Evolutionary conservation across 2,329 filamentous ascomycete genomes (phyloP).

Genomic region (Calonectria pteridis): DNA sequence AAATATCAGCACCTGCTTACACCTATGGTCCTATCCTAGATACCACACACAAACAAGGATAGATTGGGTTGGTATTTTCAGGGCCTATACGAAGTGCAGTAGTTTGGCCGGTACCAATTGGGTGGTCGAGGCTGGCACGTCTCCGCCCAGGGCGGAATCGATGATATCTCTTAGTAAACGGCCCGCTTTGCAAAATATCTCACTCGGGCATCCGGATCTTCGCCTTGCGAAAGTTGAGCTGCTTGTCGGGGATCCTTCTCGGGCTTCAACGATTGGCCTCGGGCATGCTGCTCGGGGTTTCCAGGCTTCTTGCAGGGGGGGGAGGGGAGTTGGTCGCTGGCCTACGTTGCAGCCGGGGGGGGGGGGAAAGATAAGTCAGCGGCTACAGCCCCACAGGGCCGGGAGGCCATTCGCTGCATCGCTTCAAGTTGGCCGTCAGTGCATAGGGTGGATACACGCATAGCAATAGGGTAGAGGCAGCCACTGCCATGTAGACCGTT

Average conservation of each 20-base stretch:
- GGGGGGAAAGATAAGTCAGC: background rate
- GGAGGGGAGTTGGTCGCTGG: too few species aligned
- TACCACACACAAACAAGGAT: background rate
- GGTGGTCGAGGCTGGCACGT: background rate
- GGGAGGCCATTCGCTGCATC: background rate
- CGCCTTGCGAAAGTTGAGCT: background rate
- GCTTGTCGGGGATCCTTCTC: slow-evolving; percentile 10
- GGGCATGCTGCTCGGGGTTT: background rate
- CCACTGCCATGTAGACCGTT: background rate
- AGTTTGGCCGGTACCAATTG: background rate
- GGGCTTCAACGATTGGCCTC: slow-evolving; percentile 1
- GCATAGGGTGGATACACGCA: background rate
- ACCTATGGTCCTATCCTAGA: background rate
- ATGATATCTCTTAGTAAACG: background rate
- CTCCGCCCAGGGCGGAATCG: background rate
- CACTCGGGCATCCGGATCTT: background rate
- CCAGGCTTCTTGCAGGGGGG: background rate
- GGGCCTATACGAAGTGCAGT: slow-evolving; percentile 7
- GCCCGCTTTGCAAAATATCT: background rate
- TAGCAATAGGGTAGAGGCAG: too few species aligned
- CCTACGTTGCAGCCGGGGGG: background rate
- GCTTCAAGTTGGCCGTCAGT: background rate
- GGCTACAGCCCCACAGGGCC: background rate
- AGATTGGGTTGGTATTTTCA: background rate
- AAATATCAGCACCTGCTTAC: slow-evolving; percentile 9